Percentiles rank a stretch among this genome's conserved stretches.
phyloP scores from a whole-genome alignment of 139 green algal species.

The Micromonas pusilla region DNA sequence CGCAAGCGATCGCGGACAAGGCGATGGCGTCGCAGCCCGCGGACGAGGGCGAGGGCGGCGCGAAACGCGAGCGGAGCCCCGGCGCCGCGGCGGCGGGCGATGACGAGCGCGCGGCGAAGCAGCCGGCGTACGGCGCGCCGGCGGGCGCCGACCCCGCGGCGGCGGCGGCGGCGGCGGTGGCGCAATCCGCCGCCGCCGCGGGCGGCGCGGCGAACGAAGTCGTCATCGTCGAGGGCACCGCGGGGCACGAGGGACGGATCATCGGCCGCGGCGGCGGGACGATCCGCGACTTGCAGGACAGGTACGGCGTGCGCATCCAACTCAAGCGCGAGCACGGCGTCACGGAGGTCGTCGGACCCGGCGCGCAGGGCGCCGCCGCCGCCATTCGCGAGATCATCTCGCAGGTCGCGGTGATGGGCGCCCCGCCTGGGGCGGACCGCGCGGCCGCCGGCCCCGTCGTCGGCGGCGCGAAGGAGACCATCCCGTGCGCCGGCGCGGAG shows the following conservation, averaged over 20 bases:
- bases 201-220: no score
- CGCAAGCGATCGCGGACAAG: background rate
- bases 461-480: background rate
- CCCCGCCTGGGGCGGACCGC: no score
- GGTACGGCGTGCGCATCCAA: background rate
- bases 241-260: slow-evolving; percentile 16
- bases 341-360: background rate
- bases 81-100: background rate
- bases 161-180: background rate
- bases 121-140: no score
- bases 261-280: slow-evolving; percentile 15
- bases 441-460: no score
- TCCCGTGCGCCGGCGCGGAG: background rate
- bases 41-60: background rate
- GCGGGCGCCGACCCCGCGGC: no score
- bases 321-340: background rate
- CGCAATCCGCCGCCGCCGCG: background rate
- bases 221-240: background rate
- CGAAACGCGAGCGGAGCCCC: background rate
- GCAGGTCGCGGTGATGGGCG: no score
- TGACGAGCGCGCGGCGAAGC: no score
- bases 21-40: background rate
- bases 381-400: slow-evolving; percentile 11
- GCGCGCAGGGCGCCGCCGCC: background rate
- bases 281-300: background rate